Percentiles rank a stretch among this genome's conserved stretches.
Conservation (phyloP, 2,329 filamentous ascomycete species). For the Zymoseptoria crescenta region DNA sequence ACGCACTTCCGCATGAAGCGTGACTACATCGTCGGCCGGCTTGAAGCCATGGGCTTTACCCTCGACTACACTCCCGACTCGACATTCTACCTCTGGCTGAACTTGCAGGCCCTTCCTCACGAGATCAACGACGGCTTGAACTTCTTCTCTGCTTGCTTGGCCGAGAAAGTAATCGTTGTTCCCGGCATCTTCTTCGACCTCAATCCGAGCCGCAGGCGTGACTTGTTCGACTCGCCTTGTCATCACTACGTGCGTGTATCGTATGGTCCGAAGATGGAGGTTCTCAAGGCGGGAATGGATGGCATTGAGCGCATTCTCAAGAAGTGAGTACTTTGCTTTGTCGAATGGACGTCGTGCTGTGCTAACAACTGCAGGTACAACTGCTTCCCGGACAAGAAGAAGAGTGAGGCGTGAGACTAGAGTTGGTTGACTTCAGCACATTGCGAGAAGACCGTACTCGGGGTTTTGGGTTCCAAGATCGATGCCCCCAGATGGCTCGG, state of each 20-base stretch:
- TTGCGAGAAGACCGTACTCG: no score
- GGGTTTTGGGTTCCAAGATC: no score
- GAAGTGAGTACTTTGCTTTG: conserved; percentile 42
- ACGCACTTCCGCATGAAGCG: conserved; percentile 86
- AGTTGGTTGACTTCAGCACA: neutral
- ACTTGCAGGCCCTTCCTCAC: conserved; percentile 58
- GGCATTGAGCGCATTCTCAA: conserved; percentile 75
- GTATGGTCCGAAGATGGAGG: conserved; percentile 76
- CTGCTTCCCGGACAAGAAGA: neutral
- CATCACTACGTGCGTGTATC: conserved; percentile 82
- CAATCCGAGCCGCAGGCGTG: conserved; percentile 80
- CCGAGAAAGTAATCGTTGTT: conserved; percentile 93
- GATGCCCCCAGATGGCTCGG: no score
- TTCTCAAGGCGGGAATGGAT: conserved; percentile 69
- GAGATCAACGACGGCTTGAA: conserved; percentile 87
- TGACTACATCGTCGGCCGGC: conserved; percentile 75
- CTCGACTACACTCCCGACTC: conserved; percentile 74
- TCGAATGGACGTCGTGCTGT: no score
- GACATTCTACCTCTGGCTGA: conserved; percentile 87
- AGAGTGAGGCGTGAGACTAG: neutral
- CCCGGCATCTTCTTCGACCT: conserved; percentile 97
- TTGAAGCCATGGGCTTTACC: conserved; percentile 78
- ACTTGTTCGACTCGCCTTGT: conserved; percentile 89
- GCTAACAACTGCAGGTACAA: neutral
- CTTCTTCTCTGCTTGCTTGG: conserved; percentile 90